A percentile compares a stretch with the other conserved stretches of the same genome.
These are phyloP conservation scores for Oryza officinalis DNA, from an alignment of 176 grass and related monocot species.

Conservation along the genomic window DNA sequence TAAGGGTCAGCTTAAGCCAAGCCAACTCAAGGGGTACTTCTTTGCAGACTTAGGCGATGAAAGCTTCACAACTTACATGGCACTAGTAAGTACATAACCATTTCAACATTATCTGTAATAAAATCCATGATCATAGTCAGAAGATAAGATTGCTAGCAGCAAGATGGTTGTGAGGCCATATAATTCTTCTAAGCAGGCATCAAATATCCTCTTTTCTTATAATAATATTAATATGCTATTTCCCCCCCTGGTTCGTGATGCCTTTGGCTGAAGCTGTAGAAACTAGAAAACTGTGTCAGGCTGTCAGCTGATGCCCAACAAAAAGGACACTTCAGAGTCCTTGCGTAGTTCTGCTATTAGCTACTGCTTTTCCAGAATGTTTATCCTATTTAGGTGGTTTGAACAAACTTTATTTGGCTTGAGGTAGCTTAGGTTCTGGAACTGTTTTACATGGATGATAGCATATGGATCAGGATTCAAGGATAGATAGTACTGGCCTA, in stretches of 20 bases:
- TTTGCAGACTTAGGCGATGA: conserved; percentile 78
- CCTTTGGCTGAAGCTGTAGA: conserved; percentile 19
- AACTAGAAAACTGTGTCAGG: conserved; percentile 4
- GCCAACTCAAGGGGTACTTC: conserved; percentile 71
- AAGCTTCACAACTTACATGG: conserved; percentile 90
- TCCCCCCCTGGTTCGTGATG: conserved; percentile 17
- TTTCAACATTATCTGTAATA: conserved; percentile 5
- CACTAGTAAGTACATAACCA: conserved; percentile 62
- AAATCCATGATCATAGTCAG: conserved; percentile 5
- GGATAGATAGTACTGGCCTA: neutral
- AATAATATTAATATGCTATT: neutral
- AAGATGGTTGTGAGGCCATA: conserved; percentile 24
- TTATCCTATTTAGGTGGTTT: conserved; percentile 28
- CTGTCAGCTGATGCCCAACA: conserved; percentile 34
- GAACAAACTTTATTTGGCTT: conserved; percentile 43
- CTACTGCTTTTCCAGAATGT: conserved; percentile 33
- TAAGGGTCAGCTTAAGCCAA: conserved; percentile 83
- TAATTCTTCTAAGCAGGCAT: conserved; percentile 8
- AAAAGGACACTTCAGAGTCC: conserved; percentile 51
- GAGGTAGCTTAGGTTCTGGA: conserved; percentile 33
- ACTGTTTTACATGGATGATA: conserved; percentile 48
- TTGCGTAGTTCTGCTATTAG: conserved; percentile 46
- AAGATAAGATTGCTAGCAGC: conserved; percentile 15
- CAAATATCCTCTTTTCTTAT: conserved; percentile 12
- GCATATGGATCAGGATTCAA: conserved; percentile 1